Conservation (phyloP, 768 basidiomycete genomes). For the Ramaria sp. region DNA sequence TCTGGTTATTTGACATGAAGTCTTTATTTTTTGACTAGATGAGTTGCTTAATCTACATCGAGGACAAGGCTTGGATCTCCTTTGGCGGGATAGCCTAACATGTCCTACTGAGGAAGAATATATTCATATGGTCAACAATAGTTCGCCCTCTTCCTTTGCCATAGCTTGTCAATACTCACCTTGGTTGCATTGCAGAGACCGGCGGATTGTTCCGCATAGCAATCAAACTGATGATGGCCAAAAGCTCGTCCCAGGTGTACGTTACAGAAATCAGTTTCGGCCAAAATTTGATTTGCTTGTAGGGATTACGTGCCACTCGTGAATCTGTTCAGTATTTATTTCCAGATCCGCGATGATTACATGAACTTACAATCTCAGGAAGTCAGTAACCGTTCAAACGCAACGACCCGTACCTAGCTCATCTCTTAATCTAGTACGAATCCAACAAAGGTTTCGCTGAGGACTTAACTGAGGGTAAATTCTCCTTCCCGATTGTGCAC, state of each 20-base stretch:
- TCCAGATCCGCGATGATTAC: constrained; percentile 53
- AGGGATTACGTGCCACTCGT: constrained; percentile 48
- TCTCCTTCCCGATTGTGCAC: constrained; percentile 93
- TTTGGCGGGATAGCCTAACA: constrained; percentile 85
- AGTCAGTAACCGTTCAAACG: background rate
- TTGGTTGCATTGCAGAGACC: constrained; percentile 50
- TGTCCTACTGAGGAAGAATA: constrained; percentile 96
- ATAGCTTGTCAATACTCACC: background rate
- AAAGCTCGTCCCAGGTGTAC: constrained; percentile 14
- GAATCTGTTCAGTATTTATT: constrained; percentile 46
- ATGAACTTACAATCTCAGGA: constrained; percentile 7
- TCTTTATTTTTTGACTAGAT: constrained; percentile 21
- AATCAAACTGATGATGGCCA: constrained; percentile 93
- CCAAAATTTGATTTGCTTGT: background rate
- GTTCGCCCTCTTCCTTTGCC: constrained; percentile 31
- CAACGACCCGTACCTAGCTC: background rate
- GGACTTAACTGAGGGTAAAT: constrained; percentile 94
- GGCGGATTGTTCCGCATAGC: constrained; percentile 88
- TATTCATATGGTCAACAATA: constrained; percentile 92
- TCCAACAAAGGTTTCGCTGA: constrained; percentile 85
- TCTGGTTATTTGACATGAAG: background rate
- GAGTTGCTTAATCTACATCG: constrained; percentile 84
- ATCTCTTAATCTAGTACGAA: constrained; percentile 49
- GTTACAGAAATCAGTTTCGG: background rate
- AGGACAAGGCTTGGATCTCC: constrained; percentile 88